These are phyloP conservation scores for Komagataella pseudopastoris DNA, from an alignment of 805 yeast genomes.

Conservation along the genomic window DNA sequence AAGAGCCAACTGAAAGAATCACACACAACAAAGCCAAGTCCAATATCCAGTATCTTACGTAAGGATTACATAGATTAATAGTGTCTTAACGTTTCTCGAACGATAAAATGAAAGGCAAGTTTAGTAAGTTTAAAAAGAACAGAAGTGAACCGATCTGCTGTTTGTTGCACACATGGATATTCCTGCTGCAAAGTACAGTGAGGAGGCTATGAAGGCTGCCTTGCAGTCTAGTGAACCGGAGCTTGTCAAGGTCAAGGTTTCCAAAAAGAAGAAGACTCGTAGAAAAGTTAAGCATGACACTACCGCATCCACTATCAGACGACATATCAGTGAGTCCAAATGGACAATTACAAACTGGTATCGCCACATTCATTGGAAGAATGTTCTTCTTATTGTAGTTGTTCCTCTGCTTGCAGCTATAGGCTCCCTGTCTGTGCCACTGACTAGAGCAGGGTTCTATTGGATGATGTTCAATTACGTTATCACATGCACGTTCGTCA, in stretches of 20 bases:
- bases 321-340: constrained; percentile 59
- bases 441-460: constrained; percentile 34
- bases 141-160: not conserved
- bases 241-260: not conserved
- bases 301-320: constrained; percentile 9
- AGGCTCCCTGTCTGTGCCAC: constrained; percentile 23
- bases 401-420: constrained; percentile 39
- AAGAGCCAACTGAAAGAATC: not conserved
- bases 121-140: not conserved
- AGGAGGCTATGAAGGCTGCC: not conserved
- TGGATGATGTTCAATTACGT: constrained; percentile 43
- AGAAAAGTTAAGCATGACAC: constrained; percentile 11
- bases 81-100: not conserved
- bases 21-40: not conserved
- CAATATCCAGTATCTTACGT: not conserved
- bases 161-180: not conserved
- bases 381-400: constrained; percentile 38
- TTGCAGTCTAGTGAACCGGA: not conserved
- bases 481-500: constrained; percentile 56
- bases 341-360: constrained; percentile 66
- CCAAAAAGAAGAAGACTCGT: constrained; percentile 4
- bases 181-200: not conserved
- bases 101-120: not conserved
- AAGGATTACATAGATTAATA: not conserved
- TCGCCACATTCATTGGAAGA: constrained; percentile 65